Percentiles rank a stretch among this genome's conserved stretches.
phyloP scores from a whole-genome alignment of 352 stramenopile species.

The Phytophthora vignae region DNA sequence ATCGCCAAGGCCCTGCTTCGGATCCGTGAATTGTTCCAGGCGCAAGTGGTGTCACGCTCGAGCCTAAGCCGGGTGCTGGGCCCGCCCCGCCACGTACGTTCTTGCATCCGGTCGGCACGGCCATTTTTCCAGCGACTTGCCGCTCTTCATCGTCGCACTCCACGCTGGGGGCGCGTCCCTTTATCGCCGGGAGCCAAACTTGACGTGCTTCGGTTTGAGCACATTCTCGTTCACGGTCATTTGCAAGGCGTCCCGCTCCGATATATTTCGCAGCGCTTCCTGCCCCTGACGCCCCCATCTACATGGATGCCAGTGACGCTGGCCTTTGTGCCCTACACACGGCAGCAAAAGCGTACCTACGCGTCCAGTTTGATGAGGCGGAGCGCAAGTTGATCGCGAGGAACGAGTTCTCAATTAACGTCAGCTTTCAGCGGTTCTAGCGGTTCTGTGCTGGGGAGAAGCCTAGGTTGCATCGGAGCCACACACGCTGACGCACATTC shows the following conservation, averaged over 20 bases:
- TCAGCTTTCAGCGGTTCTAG: background rate
- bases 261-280: background rate
- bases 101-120: background rate
- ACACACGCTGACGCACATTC: background rate
- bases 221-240: background rate
- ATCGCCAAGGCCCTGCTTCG: background rate
- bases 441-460: background rate
- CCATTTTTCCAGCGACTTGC: background rate
- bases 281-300: background rate
- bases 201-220: background rate
- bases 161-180: background rate
- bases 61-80: background rate
- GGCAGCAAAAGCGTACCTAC: background rate
- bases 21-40: background rate
- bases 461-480: background rate
- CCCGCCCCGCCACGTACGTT: background rate
- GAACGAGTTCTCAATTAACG: background rate
- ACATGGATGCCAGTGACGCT: background rate
- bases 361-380: background rate
- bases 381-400: background rate
- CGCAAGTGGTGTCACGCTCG: background rate
- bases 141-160: background rate
- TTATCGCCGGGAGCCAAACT: background rate
- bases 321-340: background rate
- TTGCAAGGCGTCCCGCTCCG: background rate